A percentile compares a stretch with the other conserved stretches of the same genome.
Conservation (phyloP, 1,139 yeast species). For the Kodamaea arcana region DNA sequence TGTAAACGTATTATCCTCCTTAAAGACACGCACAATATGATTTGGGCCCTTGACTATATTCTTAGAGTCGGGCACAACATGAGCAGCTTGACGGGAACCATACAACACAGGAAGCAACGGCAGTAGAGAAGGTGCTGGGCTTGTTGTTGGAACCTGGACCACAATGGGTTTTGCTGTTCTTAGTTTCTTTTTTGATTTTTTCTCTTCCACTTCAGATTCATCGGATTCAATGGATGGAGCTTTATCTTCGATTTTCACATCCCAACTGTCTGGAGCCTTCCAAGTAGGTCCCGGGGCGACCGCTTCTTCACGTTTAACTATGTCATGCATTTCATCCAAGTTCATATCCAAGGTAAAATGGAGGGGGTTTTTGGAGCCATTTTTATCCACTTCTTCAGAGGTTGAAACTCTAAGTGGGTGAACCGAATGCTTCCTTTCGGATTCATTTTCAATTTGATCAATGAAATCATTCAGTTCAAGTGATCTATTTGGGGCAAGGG, state of each 20-base stretch:
- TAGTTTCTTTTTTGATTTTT: background rate
- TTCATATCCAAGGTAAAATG: constrained; percentile 48
- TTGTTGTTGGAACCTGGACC: background rate
- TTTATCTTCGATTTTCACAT: constrained; percentile 44
- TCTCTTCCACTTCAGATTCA: constrained; percentile 11
- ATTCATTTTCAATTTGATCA: background rate
- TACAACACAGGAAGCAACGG: constrained; percentile 31
- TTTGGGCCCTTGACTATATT: constrained; percentile 28
- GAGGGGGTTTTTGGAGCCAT: constrained; percentile 4
- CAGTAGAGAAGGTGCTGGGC: background rate
- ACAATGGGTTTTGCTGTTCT: background rate
- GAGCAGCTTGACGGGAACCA: constrained; percentile 30
- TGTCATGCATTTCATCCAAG: constrained; percentile 50
- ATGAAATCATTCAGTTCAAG: constrained; percentile 1
- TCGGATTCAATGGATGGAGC: constrained; percentile 18
- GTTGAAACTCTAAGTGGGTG: background rate
- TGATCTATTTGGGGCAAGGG: constrained; percentile 9
- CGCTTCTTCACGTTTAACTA: constrained; percentile 26
- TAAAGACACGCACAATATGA: constrained; percentile 64
- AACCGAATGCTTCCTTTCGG: background rate
- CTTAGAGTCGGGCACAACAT: constrained; percentile 31
- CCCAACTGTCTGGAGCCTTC: constrained; percentile 83
- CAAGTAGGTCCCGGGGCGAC: constrained; percentile 24
- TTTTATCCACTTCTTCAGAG: background rate
- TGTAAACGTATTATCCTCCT: constrained; percentile 78